These are phyloP conservation scores for Paramecium sexaurelia DNA, from an alignment of 73 alveolate species.

Conservation along the genomic window DNA sequence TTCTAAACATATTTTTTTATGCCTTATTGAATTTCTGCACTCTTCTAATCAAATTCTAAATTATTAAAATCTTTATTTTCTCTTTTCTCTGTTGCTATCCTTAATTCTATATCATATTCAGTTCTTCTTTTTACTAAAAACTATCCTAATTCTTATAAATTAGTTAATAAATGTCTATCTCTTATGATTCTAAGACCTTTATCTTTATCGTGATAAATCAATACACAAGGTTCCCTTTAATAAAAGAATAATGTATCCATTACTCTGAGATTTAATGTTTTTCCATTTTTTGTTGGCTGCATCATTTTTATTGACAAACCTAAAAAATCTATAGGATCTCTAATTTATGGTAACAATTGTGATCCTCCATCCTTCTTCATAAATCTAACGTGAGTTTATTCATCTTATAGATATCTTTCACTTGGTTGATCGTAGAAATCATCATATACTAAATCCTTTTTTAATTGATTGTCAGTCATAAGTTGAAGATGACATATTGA, in stretches of 20 bases:
- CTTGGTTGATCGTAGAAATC: neutral
- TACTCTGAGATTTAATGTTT: neutral
- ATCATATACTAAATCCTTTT: neutral
- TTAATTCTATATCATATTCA: conserved; percentile 23
- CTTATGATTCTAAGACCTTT: neutral
- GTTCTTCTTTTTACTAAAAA: conserved; percentile 12
- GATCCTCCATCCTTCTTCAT: neutral
- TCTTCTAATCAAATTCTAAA: conserved; percentile 34
- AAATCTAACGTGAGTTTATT: neutral
- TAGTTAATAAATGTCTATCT: neutral
- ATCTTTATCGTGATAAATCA: neutral
- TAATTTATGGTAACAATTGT: neutral
- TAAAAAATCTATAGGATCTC: neutral
- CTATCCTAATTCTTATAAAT: neutral
- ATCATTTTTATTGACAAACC: neutral
- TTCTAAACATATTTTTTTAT: conserved; percentile 2
- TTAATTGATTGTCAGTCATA: conserved; percentile 22
- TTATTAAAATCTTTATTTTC: neutral
- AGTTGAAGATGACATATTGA: neutral
- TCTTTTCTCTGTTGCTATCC: neutral
- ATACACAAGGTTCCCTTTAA: conserved; percentile 25
- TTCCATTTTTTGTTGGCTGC: neutral
- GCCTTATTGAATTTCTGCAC: conserved; percentile 1
- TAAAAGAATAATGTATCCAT: conserved; percentile 1
- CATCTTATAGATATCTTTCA: neutral